These are phyloP conservation scores for Plasmopara viticola DNA, from an alignment of 352 stramenopile genomes.

Conservation along the genomic window DNA sequence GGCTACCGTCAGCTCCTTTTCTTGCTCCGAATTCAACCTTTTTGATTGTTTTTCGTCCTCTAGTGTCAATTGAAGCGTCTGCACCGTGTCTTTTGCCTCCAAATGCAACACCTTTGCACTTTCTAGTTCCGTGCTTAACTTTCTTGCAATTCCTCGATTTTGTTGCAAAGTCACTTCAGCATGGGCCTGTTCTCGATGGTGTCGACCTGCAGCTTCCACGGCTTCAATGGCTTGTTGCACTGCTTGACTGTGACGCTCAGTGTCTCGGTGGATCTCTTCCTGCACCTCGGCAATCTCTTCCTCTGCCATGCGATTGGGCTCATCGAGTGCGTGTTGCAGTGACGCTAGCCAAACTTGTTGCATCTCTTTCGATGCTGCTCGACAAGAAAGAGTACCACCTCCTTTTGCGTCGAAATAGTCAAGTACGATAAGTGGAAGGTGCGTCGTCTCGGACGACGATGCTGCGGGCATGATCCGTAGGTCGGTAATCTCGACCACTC, in stretches of 20 bases:
- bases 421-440: constrained; percentile 18
- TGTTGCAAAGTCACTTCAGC: constrained; percentile 30
- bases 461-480: constrained; percentile 18
- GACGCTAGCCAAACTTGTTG: constrained; percentile 54
- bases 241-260: constrained; percentile 31
- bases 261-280: constrained; percentile 35
- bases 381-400: constrained; percentile 38
- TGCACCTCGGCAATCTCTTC: constrained; percentile 76
- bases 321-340: constrained; percentile 57
- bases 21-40: constrained; percentile 12
- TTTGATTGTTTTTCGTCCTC: constrained; percentile 1
- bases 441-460: constrained; percentile 4
- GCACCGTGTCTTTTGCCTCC: constrained; percentile 13
- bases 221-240: constrained; percentile 43
- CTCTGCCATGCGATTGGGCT: constrained; percentile 61
- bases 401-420: constrained; percentile 31
- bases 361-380: constrained; percentile 45
- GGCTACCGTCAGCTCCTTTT: constrained; percentile 32
- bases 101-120: constrained; percentile 21
- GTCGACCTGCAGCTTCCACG: constrained; percentile 29
- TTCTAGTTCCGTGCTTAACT: constrained; percentile 29
- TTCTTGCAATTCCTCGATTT: constrained; percentile 17
- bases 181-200: constrained; percentile 24
- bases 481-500: constrained; percentile 55
- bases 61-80: neutral